These are phyloP conservation scores for Aspergillus oerlinghausenensis DNA, from an alignment of 2,329 filamentous ascomycete species.

Conservation along the genomic window DNA sequence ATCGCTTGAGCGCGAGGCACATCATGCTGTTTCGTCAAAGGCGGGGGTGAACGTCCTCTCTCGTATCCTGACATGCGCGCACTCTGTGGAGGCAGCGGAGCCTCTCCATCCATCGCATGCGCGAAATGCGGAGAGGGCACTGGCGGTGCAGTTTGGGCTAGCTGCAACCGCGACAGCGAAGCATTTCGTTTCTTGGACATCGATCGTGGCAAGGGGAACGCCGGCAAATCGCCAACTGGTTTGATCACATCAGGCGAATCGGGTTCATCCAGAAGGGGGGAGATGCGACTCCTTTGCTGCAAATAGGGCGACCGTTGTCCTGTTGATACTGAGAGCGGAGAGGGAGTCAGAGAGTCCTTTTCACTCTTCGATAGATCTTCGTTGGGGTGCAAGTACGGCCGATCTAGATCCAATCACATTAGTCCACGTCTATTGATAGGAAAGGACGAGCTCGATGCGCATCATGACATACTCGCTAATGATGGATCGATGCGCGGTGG, in stretches of 20 bases:
- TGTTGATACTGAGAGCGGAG: conserved; percentile 57
- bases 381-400: conserved; percentile 49
- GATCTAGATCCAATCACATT: conserved; percentile 25
- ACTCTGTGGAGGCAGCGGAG: conserved; percentile 3
- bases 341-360: conserved; percentile 57
- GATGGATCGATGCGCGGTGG: conserved; percentile 54
- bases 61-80: conserved; percentile 8
- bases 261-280: conserved; percentile 36
- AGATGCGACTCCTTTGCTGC: conserved; percentile 35
- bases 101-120: conserved; percentile 1
- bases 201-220: conserved; percentile 45
- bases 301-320: conserved; percentile 40
- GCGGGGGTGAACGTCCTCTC: conserved; percentile 12
- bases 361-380: conserved; percentile 50
- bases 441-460: neutral
- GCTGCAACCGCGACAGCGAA: conserved; percentile 18
- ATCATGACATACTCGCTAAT: conserved; percentile 51
- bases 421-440: neutral
- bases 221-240: conserved; percentile 52
- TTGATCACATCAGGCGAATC: conserved; percentile 45
- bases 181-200: conserved; percentile 19
- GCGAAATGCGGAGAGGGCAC: conserved; percentile 14
- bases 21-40: conserved; percentile 8
- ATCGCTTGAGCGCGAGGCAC: neutral
- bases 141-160: conserved; percentile 17